These are phyloP conservation scores for Oryza longistaminata DNA, from an alignment of 176 grass and related monocot species.

Conservation along the genomic window DNA sequence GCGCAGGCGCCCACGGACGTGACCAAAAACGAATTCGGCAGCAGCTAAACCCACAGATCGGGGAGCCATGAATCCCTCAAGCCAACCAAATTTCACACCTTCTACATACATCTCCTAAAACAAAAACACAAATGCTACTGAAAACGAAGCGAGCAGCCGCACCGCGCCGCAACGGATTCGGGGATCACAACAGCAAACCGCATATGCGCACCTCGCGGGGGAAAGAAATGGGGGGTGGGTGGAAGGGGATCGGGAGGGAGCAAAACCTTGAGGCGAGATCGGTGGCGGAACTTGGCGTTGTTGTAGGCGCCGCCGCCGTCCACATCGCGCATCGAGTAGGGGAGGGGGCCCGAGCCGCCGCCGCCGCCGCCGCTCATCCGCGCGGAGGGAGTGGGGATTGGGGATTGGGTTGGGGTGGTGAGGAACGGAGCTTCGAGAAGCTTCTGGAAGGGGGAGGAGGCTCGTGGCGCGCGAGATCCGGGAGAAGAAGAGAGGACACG, in stretches of 20 bases:
- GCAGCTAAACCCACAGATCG: constrained; percentile 33
- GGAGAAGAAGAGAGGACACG: background rate
- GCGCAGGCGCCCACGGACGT: background rate
- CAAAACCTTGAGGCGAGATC: constrained; percentile 75
- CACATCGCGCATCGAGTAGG: constrained; percentile 75
- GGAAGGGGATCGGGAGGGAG: background rate
- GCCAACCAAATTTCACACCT: background rate
- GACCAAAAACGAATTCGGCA: background rate
- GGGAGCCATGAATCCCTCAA: background rate
- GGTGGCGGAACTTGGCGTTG: constrained; percentile 96
- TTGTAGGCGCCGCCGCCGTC: constrained; percentile 58
- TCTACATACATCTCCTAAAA: background rate
- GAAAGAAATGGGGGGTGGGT: background rate
- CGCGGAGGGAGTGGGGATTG: background rate
- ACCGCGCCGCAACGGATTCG: background rate
- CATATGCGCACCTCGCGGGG: background rate
- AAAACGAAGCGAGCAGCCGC: background rate
- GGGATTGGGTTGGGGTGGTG: background rate
- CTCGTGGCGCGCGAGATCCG: constrained; percentile 37
- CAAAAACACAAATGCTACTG: background rate
- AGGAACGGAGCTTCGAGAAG: constrained; percentile 22
- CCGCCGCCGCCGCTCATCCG: constrained; percentile 29
- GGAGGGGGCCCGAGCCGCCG: constrained; percentile 41
- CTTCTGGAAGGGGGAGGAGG: constrained; percentile 23
- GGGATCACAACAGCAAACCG: background rate